Evolutionary conservation across 2,329 filamentous ascomycete genomes (phyloP).

Genomic region (Teratosphaeria pseudoeucalypti): DNA sequence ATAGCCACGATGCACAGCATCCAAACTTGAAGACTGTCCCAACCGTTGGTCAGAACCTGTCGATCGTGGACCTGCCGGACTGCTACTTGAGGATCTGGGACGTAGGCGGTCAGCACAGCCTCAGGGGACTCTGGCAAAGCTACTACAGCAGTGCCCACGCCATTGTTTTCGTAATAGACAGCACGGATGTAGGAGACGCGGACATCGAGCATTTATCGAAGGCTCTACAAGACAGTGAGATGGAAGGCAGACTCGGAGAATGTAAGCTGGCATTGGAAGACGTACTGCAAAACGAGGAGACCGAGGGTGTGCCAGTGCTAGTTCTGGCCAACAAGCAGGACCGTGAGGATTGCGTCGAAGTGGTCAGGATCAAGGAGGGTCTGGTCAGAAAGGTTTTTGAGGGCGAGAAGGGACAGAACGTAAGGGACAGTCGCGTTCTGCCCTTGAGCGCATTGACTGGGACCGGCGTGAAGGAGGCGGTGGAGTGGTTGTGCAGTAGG

Average conservation of each 20-base stretch:
- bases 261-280: slow-evolving; percentile 83
- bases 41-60: slow-evolving; percentile 94
- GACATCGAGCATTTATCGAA: slow-evolving; percentile 45
- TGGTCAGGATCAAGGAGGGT: slow-evolving; percentile 93
- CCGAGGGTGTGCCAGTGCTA: slow-evolving; percentile 81
- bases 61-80: slow-evolving; percentile 78
- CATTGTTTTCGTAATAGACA: slow-evolving; percentile 96
- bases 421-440: slow-evolving; percentile 82
- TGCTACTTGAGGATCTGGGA: slow-evolving; percentile 99
- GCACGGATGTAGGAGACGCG: slow-evolving; percentile 81
- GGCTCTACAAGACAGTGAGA: slow-evolving; percentile 14
- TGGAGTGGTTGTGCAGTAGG: slow-evolving; percentile 89
- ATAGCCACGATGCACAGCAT: slow-evolving; percentile 55
- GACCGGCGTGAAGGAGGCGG: slow-evolving; percentile 77
- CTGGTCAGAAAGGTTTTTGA: slow-evolving; percentile 93
- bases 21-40: slow-evolving; percentile 74
- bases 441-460: slow-evolving; percentile 83
- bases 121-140: slow-evolving; percentile 87
- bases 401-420: slow-evolving; percentile 74
- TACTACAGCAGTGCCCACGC: slow-evolving; percentile 93
- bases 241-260: slow-evolving; percentile 62
- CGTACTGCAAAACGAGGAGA: slow-evolving; percentile 76
- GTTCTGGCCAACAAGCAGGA: slow-evolving; percentile 98
- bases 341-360: slow-evolving; percentile 92
- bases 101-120: slow-evolving; percentile 81